phyloP scores from a whole-genome alignment of 1,284 basidiomycete genomes.

The Cystobasidium pallidum region DNA sequence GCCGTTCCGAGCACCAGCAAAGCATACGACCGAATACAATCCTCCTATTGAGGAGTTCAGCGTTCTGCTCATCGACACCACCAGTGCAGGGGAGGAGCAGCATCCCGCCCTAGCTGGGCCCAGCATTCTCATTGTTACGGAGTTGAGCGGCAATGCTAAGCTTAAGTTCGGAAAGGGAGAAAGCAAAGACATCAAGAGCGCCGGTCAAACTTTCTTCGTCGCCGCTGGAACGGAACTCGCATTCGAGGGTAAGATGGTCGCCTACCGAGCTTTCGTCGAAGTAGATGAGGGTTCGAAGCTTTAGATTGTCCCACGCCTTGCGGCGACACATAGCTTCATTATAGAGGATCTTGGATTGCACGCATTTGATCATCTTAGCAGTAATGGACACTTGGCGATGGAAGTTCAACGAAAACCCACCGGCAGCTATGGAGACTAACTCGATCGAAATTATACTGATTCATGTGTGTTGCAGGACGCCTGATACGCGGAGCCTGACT shows the following conservation, averaged over 20 bases:
- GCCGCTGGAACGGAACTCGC: slow-evolving; percentile 69
- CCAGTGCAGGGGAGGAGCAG: slow-evolving; percentile 58
- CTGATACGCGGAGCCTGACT: slow-evolving; percentile 9
- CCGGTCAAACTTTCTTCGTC: slow-evolving; percentile 82
- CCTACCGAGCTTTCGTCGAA: slow-evolving; percentile 74
- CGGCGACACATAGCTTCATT: too few relatives aligned
- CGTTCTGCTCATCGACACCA: slow-evolving; percentile 70
- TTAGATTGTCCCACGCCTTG: background rate
- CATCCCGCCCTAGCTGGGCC: slow-evolving; percentile 76
- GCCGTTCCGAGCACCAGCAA: slow-evolving; percentile 40
- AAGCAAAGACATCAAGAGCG: slow-evolving; percentile 60
- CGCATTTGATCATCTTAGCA: background rate
- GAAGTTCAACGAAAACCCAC: background rate
- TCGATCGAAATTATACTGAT: too few relatives aligned
- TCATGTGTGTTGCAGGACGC: slow-evolving; percentile 16
- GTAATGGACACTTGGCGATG: slow-evolving; percentile 9
- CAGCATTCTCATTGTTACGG: slow-evolving; percentile 76
- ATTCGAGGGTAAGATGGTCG: slow-evolving; percentile 62
- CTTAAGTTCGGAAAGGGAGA: slow-evolving; percentile 50
- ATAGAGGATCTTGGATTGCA: background rate
- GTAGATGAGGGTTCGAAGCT: slow-evolving; percentile 36
- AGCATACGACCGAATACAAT: slow-evolving; percentile 71
- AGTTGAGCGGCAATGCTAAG: slow-evolving; percentile 64
- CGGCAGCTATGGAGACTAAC: too few relatives aligned
- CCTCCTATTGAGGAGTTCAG: slow-evolving; percentile 95